Conservation (phyloP, 768 basidiomycete species). For the Rossbeevera mucosa region DNA sequence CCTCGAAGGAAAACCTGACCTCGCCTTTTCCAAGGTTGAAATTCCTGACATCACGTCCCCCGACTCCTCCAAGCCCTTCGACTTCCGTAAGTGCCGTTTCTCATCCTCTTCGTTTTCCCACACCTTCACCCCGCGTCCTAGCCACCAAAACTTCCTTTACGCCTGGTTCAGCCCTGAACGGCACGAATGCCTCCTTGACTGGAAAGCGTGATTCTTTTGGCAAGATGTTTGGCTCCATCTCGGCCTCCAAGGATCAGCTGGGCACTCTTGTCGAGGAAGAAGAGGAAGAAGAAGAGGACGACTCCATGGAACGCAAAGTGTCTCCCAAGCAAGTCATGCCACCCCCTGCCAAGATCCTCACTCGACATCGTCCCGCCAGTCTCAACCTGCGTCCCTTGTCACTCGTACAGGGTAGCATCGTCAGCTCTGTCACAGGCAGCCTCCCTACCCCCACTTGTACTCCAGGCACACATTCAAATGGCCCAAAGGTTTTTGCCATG, state of each 20-base stretch:
- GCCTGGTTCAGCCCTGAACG: constrained; percentile 39
- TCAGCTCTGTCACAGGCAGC: constrained; percentile 31
- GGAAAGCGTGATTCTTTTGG: constrained; percentile 78
- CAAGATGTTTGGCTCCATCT: constrained; percentile 57
- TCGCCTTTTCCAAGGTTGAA: constrained; percentile 70
- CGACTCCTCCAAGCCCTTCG: constrained; percentile 54
- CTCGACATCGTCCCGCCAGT: constrained; percentile 61
- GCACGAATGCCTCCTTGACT: constrained; percentile 38
- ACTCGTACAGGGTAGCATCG: constrained; percentile 52
- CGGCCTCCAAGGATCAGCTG: constrained; percentile 70
- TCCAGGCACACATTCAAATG: constrained; percentile 41
- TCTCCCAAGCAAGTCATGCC: constrained; percentile 26
- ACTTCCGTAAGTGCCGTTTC: constrained; percentile 53
- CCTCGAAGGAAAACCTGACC: constrained; percentile 77
- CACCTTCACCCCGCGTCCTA: constrained; percentile 22
- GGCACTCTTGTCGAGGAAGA: constrained; percentile 82
- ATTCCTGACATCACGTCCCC: constrained; percentile 73
- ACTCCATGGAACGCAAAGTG: constrained; percentile 6
- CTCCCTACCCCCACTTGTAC: constrained; percentile 54
- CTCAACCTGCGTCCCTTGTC: constrained; percentile 69
- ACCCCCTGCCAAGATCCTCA: constrained; percentile 35
- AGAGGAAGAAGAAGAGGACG: constrained; percentile 79
- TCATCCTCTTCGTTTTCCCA: neutral
- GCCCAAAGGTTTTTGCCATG: constrained; percentile 33
- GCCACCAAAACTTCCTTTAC: constrained; percentile 61